A percentile compares a stretch with the other conserved stretches of the same genome.
These are phyloP conservation scores for Phytophthora syringae DNA, from an alignment of 352 stramenopile genomes.

Conservation along the genomic window DNA sequence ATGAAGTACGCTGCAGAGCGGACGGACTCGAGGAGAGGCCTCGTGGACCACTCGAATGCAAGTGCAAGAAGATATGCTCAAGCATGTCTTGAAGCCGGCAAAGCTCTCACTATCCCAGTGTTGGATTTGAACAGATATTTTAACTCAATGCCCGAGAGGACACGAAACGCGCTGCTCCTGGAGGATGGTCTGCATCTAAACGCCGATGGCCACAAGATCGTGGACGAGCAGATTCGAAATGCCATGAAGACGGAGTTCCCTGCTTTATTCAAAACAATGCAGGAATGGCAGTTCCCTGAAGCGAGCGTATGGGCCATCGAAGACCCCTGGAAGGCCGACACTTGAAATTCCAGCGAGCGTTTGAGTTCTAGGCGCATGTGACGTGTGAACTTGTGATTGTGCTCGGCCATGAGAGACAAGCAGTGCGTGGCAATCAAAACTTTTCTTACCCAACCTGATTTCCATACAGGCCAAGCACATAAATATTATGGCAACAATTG, in stretches of 20 bases:
- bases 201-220: slow-evolving; percentile 43
- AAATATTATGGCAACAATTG: slow-evolving; percentile 1
- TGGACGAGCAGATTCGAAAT: slow-evolving; percentile 38
- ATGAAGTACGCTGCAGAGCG: slow-evolving; percentile 18
- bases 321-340: slow-evolving; percentile 7
- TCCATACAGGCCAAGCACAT: no score
- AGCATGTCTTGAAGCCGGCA: slow-evolving; percentile 42
- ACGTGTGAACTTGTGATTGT: background rate
- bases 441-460: background rate
- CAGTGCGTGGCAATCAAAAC: background rate
- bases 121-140: slow-evolving; percentile 58
- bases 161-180: slow-evolving; percentile 43
- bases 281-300: slow-evolving; percentile 21
- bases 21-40: slow-evolving; percentile 25
- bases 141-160: slow-evolving; percentile 37
- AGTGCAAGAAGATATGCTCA: slow-evolving; percentile 38
- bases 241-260: slow-evolving; percentile 33
- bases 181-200: slow-evolving; percentile 60
- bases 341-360: background rate
- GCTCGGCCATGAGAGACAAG: background rate
- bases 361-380: no score
- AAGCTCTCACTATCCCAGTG: slow-evolving; percentile 26
- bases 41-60: slow-evolving; percentile 17
- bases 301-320: slow-evolving; percentile 5
- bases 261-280: slow-evolving; percentile 4